Base-by-base conservation (phyloP, 805 yeast species). In the Starmerella apis region DNA sequence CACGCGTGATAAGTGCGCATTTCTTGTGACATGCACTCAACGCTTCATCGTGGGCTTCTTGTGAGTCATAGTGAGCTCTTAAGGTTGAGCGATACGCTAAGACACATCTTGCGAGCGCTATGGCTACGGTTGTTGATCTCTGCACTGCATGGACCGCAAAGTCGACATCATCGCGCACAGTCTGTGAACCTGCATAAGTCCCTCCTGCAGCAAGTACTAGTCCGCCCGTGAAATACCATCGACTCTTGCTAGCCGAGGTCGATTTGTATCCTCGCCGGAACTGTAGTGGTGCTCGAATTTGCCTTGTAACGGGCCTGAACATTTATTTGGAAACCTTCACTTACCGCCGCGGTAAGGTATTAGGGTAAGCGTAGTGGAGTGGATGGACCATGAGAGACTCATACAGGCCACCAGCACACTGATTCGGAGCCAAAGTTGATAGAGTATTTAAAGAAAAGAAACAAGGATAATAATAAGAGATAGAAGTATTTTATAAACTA, bases 1-100 rank as follows among this genome's bases (percentile, higher is more conserved):
- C 66, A 49, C 86, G 70, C 0, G 98, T 86, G 48, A 87, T 79
- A 10, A 70, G 61, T 0, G 98, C 96, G 43, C 95, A 87, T 49
- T 70, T 69, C 51, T 70, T 64, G 63, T 92, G 97, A 38, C 95
- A 83, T 36, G 71, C 65, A 6, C 75, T 65, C 45, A 90, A 65
- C 0, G 81, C 90, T 3, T 61, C 56, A 2, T 64, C 58, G 42
- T 81, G 73, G 2, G 69, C 77, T 4, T 76, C 80, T 2, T 63
- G 65, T 10, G 68, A 59, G 1, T 62, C 69, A 51, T 71, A 80
- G 5, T 68, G 65, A 16, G 59, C 63, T 18, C 69, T 71, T 23
- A 88, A 69, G 0, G 79, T 72, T 47, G 70, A 71, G 46, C 80
- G 72, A 66, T 92, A 92, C 30, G 80, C 69, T 53, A 72, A 71